Evolutionary conservation across 768 basidiomycete genomes (phyloP).

Genomic region (Clathrus columnatus): DNA sequence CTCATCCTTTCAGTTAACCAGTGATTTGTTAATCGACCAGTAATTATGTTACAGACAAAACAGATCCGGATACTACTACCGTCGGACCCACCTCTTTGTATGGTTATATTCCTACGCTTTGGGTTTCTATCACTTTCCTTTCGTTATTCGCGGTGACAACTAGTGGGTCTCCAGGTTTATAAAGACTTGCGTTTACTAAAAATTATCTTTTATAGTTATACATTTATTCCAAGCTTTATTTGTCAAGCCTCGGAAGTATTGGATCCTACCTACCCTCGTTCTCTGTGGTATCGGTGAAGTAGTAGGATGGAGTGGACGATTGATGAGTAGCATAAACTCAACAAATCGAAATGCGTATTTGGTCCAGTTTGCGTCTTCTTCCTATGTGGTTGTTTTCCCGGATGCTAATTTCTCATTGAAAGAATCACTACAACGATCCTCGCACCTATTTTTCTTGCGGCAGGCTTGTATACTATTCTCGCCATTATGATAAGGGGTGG

Average conservation of each 20-base stretch:
- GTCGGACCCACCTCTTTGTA: background rate
- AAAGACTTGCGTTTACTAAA: too few relatives aligned
- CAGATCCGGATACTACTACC: background rate
- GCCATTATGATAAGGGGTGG: constrained; percentile 37
- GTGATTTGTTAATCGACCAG: too few relatives aligned
- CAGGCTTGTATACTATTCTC: constrained; percentile 53
- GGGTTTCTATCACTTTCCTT: background rate
- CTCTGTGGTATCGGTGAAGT: constrained; percentile 42
- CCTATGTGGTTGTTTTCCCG: background rate
- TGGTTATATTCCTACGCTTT: background rate
- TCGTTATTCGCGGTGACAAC: background rate
- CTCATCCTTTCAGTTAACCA: too few relatives aligned
- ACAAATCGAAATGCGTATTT: constrained; percentile 25
- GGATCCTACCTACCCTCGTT: constrained; percentile 40
- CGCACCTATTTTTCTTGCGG: constrained; percentile 47
- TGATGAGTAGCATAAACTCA: constrained; percentile 36
- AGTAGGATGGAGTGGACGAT: constrained; percentile 45
- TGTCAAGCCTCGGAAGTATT: constrained; percentile 36
- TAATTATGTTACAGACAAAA: background rate
- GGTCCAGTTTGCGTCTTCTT: constrained; percentile 30
- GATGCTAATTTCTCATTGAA: background rate
- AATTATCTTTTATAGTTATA: too few relatives aligned
- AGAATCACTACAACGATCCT: constrained; percentile 48
- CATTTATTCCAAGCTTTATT: constrained; percentile 38
- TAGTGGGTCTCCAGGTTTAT: too few relatives aligned